These are phyloP conservation scores for Boletales sp. DNA, from an alignment of 768 basidiomycete genomes.

Conservation along the genomic window DNA sequence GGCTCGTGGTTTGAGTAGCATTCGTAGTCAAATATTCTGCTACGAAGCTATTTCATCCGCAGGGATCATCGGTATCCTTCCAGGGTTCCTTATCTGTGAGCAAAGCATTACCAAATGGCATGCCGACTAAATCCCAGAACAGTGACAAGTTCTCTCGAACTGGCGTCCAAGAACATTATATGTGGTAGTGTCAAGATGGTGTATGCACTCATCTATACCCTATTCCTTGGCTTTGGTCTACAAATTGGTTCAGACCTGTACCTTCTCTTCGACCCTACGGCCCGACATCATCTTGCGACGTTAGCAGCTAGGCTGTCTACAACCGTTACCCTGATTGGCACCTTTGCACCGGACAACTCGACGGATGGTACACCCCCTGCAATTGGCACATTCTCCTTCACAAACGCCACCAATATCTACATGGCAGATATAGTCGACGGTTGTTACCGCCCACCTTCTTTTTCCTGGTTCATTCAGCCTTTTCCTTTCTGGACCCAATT, in stretches of 20 bases:
- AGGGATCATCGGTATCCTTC: conserved; percentile 83
- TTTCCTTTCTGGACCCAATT: conserved; percentile 78
- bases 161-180: conserved; percentile 83
- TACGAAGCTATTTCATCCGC: conserved; percentile 89
- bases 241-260: conserved; percentile 83
- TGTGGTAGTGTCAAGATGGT: conserved; percentile 87
- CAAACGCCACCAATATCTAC: conserved; percentile 45
- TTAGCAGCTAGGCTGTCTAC: conserved; percentile 51
- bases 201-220: conserved; percentile 82
- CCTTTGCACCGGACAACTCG: conserved; percentile 57
- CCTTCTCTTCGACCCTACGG: conserved; percentile 60
- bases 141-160: conserved; percentile 80
- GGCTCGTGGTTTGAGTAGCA: conserved; percentile 79
- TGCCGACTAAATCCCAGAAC: conserved; percentile 4
- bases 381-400: conserved; percentile 64
- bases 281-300: conserved; percentile 49
- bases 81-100: conserved; percentile 82
- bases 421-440: conserved; percentile 53
- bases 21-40: conserved; percentile 76
- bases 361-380: conserved; percentile 43
- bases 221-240: conserved; percentile 81
- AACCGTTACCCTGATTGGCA: conserved; percentile 55
- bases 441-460: conserved; percentile 64
- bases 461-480: conserved; percentile 77
- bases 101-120: conserved; percentile 3